Conservation (phyloP, 192 early-diverging fungal genomes). For the Backusella luteola region DNA sequence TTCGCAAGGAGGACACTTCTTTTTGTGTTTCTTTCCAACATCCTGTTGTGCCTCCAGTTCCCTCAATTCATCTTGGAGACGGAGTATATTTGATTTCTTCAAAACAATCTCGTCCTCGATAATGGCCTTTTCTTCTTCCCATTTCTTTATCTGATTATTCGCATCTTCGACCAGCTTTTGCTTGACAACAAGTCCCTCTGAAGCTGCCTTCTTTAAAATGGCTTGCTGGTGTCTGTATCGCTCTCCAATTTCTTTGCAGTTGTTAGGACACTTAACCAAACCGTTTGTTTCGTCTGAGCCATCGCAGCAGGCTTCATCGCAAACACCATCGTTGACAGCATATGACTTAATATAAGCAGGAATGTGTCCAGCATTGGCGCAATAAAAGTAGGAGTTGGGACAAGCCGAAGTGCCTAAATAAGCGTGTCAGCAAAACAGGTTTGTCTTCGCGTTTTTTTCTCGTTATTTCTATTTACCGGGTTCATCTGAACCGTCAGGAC, state of each 20-base stretch:
- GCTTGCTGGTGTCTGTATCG: constrained; percentile 40
- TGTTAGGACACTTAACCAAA: constrained; percentile 63
- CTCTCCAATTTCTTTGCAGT: constrained; percentile 64
- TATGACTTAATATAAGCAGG: constrained; percentile 62
- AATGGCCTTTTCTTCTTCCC: constrained; percentile 17
- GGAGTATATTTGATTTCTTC: constrained; percentile 25
- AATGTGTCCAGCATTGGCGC: constrained; percentile 74
- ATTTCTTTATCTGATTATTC: not conserved
- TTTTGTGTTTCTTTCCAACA: constrained; percentile 29
- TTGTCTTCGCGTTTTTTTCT: not conserved
- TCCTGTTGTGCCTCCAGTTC: constrained; percentile 2
- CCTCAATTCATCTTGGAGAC: constrained; percentile 7
- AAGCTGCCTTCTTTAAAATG: constrained; percentile 16
- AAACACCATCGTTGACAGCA: constrained; percentile 93
- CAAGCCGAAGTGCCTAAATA: constrained; percentile 88
- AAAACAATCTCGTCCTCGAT: constrained; percentile 28
- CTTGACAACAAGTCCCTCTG: constrained; percentile 21
- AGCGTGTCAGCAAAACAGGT: not conserved
- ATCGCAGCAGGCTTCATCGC: constrained; percentile 95
- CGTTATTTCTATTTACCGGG: constrained; percentile 58
- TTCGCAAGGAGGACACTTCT: not conserved
- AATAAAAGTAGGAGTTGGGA: constrained; percentile 75
- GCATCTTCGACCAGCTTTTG: constrained; percentile 23
- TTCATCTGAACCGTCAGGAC: constrained; percentile 91
- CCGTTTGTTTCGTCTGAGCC: constrained; percentile 85